Percentiles rank a stretch among this genome's conserved stretches.
These are phyloP conservation scores for Endoconidiophora laricicola DNA, from an alignment of 2,329 filamentous ascomycete species.

Conservation along the genomic window DNA sequence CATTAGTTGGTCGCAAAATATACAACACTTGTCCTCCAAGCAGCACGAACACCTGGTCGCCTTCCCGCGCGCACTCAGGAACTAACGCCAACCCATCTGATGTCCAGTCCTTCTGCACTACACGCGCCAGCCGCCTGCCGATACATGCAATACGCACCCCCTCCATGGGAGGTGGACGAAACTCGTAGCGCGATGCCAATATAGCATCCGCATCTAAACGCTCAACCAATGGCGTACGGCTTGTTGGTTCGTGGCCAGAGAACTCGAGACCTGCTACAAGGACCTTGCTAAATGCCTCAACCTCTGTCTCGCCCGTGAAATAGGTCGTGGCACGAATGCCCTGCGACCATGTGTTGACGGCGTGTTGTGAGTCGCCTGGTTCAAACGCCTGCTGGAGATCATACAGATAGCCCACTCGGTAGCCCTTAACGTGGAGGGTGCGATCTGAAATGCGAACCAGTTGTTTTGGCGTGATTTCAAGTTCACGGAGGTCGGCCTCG, in stretches of 20 bases:
- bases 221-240: slow-evolving; percentile 10
- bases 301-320: slow-evolving; percentile 14
- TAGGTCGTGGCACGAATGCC: slow-evolving; percentile 8
- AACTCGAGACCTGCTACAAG: slow-evolving; percentile 12
- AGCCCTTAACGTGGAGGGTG: slow-evolving; percentile 13
- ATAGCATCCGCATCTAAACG: neutral
- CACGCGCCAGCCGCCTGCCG: slow-evolving; percentile 11
- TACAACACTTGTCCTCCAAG: slow-evolving; percentile 15
- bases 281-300: slow-evolving; percentile 13
- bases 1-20: slow-evolving; percentile 12
- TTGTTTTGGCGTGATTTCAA: slow-evolving; percentile 8
- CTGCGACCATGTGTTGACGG: slow-evolving; percentile 9
- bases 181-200: neutral
- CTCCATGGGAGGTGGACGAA: slow-evolving; percentile 4
- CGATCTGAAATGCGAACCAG: slow-evolving; percentile 10
- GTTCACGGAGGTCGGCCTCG: slow-evolving; percentile 5
- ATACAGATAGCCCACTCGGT: slow-evolving; percentile 14
- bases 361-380: slow-evolving; percentile 8
- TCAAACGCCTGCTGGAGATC: slow-evolving; percentile 13
- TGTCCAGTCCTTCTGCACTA: slow-evolving; percentile 14
- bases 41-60: slow-evolving; percentile 15
- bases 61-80: slow-evolving; percentile 11
- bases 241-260: slow-evolving; percentile 7
- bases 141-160: slow-evolving; percentile 13
- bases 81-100: slow-evolving; percentile 13